These are phyloP conservation scores for Blastobotrys mokoenaii DNA, from an alignment of 805 yeast species.

Conservation along the genomic window DNA sequence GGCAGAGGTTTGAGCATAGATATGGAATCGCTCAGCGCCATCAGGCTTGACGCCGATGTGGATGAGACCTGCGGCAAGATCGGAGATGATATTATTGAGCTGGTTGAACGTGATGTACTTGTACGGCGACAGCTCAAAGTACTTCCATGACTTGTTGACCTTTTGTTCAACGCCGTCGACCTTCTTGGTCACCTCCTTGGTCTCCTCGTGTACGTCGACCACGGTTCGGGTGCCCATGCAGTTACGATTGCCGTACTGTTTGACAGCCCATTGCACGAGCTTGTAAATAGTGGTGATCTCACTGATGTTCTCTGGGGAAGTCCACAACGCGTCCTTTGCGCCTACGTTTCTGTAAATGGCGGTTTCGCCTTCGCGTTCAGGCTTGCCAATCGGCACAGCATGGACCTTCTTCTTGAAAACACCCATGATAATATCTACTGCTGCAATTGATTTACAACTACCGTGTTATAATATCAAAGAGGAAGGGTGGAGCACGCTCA, in stretches of 20 bases:
- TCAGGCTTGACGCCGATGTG: conserved; percentile 62
- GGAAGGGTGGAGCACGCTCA: too few species aligned
- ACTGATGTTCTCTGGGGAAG: conserved; percentile 50
- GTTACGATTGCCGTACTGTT: conserved; percentile 42
- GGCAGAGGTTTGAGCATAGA: conserved; percentile 81
- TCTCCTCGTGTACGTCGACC: conserved; percentile 65
- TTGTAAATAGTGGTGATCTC: conserved; percentile 66
- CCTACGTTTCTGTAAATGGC: conserved; percentile 28
- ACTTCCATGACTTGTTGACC: conserved; percentile 82
- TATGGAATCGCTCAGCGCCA: conserved; percentile 57
- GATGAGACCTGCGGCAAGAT: conserved; percentile 67
- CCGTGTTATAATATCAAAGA: too few species aligned
- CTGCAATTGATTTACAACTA: too few species aligned
- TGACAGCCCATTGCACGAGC: conserved; percentile 52
- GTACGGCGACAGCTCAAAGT: conserved; percentile 71
- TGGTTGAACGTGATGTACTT: conserved; percentile 55
- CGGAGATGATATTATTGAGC: conserved; percentile 40
- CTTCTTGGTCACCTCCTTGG: conserved; percentile 60
- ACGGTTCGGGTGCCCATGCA: conserved; percentile 77
- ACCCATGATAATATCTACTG: too few species aligned
- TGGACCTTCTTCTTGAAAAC: too few species aligned
- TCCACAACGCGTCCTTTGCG: conserved; percentile 34
- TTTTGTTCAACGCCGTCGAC: conserved; percentile 66
- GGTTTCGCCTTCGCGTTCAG: conserved; percentile 23
- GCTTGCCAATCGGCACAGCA: too few species aligned